Base-by-base conservation (phyloP, 1,284 basidiomycete species). In the Cutaneotrichosporon cavernicola region DNA sequence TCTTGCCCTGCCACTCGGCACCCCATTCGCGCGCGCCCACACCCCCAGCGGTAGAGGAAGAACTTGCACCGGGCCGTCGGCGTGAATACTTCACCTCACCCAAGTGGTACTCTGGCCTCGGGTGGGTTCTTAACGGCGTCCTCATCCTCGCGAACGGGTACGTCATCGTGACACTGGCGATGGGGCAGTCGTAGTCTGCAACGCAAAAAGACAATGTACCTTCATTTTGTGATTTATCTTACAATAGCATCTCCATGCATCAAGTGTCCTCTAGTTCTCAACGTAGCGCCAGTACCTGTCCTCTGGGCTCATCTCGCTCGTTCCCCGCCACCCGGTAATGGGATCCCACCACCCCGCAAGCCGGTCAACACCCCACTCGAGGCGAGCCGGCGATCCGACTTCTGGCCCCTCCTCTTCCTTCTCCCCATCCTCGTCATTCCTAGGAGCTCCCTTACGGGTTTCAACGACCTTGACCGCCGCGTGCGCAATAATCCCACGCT, bases 101-200 rank as follows among this genome's bases (percentile, higher is more conserved):
- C 16, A 84, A 82, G 80, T 70, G 87, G 63, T 78, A 84, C 55
- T 86, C 82, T 31, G 67, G 68, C 5, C 60, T 89, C 21, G 90
- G 88, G 5, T 86, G 82, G 68, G n/a, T 82, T 16, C 62, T 91
- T 49, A 90, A 87, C 82, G 68, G 85, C 7, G 69, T 90, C 6
- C 82, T 91, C 16, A 79, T 89, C 18, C 77, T 85, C 21, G 90
- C 90, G 43, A 91, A 92, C 73, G 78, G 55, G 34, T 80, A 79
- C 67, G 79, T 78, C 16, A 75, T 80, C 60, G 73, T 81, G 4
- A 65, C 78, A 72, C 69, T 80, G 4, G 68, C 65, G 16, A 60
- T 80, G 61, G 78, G 80, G 18, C 69, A 68, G 26, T 63, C 55
- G 46, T 70, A 65, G 58, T 11, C 2, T 36, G 34, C 8, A 36